Base-by-base conservation (phyloP, 306 rosid species). In the Acmispon strigosus region DNA sequence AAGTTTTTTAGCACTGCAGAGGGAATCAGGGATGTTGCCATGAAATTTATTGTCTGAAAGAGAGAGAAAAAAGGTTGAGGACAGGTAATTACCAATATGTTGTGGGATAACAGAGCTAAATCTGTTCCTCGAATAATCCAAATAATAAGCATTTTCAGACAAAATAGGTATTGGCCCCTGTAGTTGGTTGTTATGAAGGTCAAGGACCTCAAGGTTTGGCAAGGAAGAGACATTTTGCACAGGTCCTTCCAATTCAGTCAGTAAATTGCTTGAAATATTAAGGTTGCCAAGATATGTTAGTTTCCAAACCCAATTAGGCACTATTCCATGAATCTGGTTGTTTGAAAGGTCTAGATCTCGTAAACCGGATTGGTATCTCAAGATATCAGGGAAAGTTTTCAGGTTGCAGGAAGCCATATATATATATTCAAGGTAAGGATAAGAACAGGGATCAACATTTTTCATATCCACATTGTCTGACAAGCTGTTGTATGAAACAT, bases 241-340 rank as follows among this genome's bases (percentile, higher is more conserved):
- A 0, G 77, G 75, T 8, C 76, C 69, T 71, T 79, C 58, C 2
- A 83, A 20, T 7, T 48, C 62, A 2, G 2, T 54, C 2, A 89
- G 43, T 0, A 37, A 17, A 66, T 89, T 89, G 41, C 19, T 44
- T 8, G 96, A 89, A 22, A 86, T 62, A 72, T 84, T 79, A 3
- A 84, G 57, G 1, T 4, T 0, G 0, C 0, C 0, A 34, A 88
- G 80, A 39, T 0, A 9, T 2, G n/a, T 37, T 7, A 81, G 44
- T 32, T 6, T 41, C 87, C 84, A 84, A 36, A 86, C 72, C 90
- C 89, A 82, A 17, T 34, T 72, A 20, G 96, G 91, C 24, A 86
- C 29, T 15, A 3, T 9, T n/a, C 84, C 88, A 24, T 2, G 3
- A 37, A 89, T 83, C n/a, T 59, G 71, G 54, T 86, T 89, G 0